A percentile compares a stretch with the other conserved stretches of the same genome.
Evolutionary conservation across 2,329 filamentous ascomycete species (phyloP).

Genomic region (Cladobotryum protrusum): DNA sequence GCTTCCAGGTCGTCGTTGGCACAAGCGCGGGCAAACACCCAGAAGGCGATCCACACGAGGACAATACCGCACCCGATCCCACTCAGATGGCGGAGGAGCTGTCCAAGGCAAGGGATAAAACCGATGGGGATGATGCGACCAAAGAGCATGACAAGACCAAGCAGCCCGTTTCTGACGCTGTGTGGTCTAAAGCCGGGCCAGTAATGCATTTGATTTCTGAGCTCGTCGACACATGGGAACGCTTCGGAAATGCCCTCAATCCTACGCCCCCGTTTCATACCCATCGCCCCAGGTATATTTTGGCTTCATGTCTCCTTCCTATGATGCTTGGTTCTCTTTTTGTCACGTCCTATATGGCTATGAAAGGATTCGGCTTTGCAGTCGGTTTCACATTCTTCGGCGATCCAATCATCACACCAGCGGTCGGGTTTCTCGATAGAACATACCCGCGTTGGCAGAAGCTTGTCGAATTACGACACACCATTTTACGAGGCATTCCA

Average conservation of each 20-base stretch:
- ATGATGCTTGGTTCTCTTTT: constrained; percentile 47
- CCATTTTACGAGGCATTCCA: constrained; percentile 71
- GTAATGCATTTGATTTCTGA: constrained; percentile 56
- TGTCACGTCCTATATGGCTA: constrained; percentile 51
- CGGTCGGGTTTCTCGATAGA: constrained; percentile 52
- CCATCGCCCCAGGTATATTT: constrained; percentile 44
- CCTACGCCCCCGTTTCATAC: constrained; percentile 57
- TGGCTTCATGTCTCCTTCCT: constrained; percentile 48
- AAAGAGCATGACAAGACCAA: constrained; percentile 64
- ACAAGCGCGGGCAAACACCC: constrained; percentile 74
- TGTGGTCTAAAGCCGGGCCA: constrained; percentile 71
- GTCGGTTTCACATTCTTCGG: constrained; percentile 75
- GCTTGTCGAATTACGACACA: constrained; percentile 66
- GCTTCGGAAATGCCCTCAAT: constrained; percentile 51
- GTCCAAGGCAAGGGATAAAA: constrained; percentile 35
- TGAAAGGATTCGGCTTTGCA: constrained; percentile 60
- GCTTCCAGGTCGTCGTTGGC: constrained; percentile 57
- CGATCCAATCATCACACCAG: constrained; percentile 62
- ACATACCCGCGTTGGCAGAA: constrained; percentile 68
- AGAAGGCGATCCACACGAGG: constrained; percentile 51
- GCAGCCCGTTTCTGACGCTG: constrained; percentile 66
- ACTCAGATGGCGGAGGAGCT: constrained; percentile 32
- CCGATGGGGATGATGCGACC: constrained; percentile 40
- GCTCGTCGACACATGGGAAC: constrained; percentile 44
- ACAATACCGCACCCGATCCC: constrained; percentile 48